These are phyloP conservation scores for Kodamaea jinghongensis DNA, from an alignment of 805 yeast species.

Conservation along the genomic window DNA sequence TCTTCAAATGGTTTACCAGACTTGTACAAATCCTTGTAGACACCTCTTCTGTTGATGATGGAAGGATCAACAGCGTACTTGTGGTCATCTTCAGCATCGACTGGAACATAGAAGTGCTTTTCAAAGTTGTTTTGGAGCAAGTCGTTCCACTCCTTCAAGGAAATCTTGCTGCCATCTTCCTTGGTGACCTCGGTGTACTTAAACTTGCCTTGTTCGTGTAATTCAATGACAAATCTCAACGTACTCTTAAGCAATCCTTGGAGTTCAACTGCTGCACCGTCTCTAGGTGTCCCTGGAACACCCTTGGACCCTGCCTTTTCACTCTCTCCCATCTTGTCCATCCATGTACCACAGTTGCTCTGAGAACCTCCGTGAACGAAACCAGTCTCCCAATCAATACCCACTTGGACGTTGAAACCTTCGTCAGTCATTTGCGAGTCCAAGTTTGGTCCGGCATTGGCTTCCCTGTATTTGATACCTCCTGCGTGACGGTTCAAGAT, in stretches of 20 bases:
- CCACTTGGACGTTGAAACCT: constrained; percentile 82
- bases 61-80: constrained; percentile 58
- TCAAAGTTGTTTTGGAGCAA: constrained; percentile 75
- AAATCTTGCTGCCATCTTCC: constrained; percentile 54
- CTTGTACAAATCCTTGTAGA: constrained; percentile 81
- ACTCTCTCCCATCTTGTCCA: constrained; percentile 99
- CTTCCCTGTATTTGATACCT: constrained; percentile 87
- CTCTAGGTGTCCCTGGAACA: constrained; percentile 96
- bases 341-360: constrained; percentile 97
- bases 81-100: constrained; percentile 56
- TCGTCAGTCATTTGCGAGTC: constrained; percentile 91
- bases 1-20: constrained; percentile 90
- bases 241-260: constrained; percentile 85
- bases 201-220: constrained; percentile 55
- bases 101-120: constrained; percentile 72
- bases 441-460: constrained; percentile 85
- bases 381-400: constrained; percentile 88
- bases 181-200: constrained; percentile 54
- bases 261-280: constrained; percentile 94
- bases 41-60: constrained; percentile 85
- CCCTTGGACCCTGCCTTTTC: constrained; percentile 79
- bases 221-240: constrained; percentile 70
- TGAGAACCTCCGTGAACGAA: constrained; percentile 88
- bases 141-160: constrained; percentile 69
- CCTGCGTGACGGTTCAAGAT: constrained; percentile 83